Percentiles rank a stretch among this genome's conserved stretches.
Evolutionary conservation across 371 early-diverging fungal genomes (phyloP).

Genomic region (Mucor circinelloides): DNA sequence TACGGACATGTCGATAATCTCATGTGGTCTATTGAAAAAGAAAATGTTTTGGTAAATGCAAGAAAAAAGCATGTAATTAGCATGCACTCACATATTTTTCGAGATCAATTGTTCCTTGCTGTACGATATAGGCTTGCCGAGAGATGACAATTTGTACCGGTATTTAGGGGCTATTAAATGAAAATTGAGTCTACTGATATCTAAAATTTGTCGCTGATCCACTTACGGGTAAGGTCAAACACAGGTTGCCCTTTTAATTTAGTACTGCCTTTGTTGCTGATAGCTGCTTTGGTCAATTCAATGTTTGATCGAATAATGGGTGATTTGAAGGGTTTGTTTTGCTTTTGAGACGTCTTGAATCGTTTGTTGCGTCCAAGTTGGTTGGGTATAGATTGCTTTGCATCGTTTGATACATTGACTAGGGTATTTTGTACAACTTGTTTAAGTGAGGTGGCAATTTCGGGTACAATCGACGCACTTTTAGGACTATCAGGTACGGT

Average conservation of each 20-base stretch:
- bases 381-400: not conserved
- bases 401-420: not conserved
- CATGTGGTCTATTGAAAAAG: not conserved
- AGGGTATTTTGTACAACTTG: not conserved
- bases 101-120: conserved; percentile 16
- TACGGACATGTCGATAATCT: conserved; percentile 37
- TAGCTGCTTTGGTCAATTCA: conserved; percentile 34
- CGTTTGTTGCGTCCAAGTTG: conserved; percentile 4
- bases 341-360: not conserved
- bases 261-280: not conserved
- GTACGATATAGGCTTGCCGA: conserved; percentile 25
- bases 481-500: not conserved
- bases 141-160: conserved; percentile 10
- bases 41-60: not conserved
- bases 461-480: not conserved
- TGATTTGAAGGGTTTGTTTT: conserved; percentile 35
- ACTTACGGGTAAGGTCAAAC: conserved; percentile 36
- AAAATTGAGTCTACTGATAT: not conserved
- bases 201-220: not conserved
- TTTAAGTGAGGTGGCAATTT: not conserved
- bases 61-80: not conserved
- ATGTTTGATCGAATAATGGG: conserved; percentile 36
- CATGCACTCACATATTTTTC: conserved; percentile 22
- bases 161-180: not conserved
- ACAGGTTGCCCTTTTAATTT: conserved; percentile 17